Base-by-base conservation (phyloP, 2,329 filamentous ascomycete species). In the Xylariales sp. region DNA sequence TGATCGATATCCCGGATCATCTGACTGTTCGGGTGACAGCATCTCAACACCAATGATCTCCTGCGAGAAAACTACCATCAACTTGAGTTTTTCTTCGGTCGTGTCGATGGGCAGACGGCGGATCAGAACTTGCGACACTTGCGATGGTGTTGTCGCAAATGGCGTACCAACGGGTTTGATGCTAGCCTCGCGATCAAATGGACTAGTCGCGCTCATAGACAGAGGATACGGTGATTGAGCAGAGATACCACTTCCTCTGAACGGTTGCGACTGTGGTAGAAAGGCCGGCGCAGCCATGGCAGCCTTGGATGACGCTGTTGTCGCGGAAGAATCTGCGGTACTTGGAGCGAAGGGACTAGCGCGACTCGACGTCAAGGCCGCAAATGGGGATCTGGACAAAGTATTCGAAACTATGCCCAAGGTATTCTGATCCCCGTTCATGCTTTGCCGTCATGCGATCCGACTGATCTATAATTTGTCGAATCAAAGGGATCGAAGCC, bases 31-130 rank as follows among this genome's bases (percentile, higher is more conserved):
- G 18, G 62, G 47, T 1, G 73, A 62, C 4, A 80, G 58, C 19
- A 81, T 59, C 49, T 79, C 69, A 14, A 75, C 65, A 32, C 68
- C 64, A 27, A 68, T 55, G 10, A 79, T 61, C 27, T 80, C 76
- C 50, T 80, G 68, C 38, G 74, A 77, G 61, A 76, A 80, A 31
- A 78, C 64, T 24, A 78, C 65, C 76, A 82, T 80, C 21, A 76
- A 58, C 34, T 71, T 66, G 38, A 82, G 52, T 18, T 68, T 68
- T 38, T 79, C 70, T 38, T 78, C 71, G 1, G 71, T 71, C 3
- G 71, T 76, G 50, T 74, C 72, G 37, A 65, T 47, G 2, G 78
- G 76, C 10, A 82, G 64, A 47, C 70, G 68, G 39, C 73, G 73
- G 45, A 82, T 75, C 34, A 78, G 55, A 25, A 79, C 64, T 16